Evolutionary conservation across 495 filamentous ascomycete genomes (phyloP).

Genomic region (Letharia columbiana): DNA sequence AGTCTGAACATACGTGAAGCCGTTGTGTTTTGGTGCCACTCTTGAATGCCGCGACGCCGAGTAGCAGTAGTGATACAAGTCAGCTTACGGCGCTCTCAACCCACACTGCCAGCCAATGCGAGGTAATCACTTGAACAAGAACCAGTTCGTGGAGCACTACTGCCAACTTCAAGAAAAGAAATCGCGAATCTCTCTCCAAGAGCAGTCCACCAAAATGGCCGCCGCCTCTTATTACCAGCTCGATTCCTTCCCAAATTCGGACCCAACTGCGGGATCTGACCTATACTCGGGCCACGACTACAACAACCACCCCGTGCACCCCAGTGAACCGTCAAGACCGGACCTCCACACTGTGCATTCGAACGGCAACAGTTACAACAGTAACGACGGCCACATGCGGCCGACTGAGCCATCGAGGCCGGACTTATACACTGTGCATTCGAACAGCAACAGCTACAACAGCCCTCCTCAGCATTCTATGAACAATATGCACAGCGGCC

Average conservation of each 20-base stretch:
- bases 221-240: conserved; percentile 6
- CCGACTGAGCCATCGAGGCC: background rate
- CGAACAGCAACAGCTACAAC: background rate
- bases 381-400: background rate
- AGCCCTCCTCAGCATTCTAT: background rate
- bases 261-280: background rate
- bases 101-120: background rate
- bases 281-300: conserved; percentile 1
- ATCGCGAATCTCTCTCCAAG: background rate
- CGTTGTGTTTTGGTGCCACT: background rate
- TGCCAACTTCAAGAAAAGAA: background rate
- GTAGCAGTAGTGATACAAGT: background rate
- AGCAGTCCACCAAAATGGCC: background rate
- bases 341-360: background rate
- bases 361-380: background rate
- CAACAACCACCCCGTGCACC: background rate
- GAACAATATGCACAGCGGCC: background rate
- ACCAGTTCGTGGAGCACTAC: background rate
- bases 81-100: background rate
- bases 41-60: background rate
- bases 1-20: background rate
- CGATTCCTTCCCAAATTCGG: conserved; percentile 1
- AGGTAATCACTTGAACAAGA: background rate
- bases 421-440: background rate
- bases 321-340: background rate